Conservation (phyloP, 2,329 filamentous ascomycete species). For the Arthrocladium fulminans region DNA sequence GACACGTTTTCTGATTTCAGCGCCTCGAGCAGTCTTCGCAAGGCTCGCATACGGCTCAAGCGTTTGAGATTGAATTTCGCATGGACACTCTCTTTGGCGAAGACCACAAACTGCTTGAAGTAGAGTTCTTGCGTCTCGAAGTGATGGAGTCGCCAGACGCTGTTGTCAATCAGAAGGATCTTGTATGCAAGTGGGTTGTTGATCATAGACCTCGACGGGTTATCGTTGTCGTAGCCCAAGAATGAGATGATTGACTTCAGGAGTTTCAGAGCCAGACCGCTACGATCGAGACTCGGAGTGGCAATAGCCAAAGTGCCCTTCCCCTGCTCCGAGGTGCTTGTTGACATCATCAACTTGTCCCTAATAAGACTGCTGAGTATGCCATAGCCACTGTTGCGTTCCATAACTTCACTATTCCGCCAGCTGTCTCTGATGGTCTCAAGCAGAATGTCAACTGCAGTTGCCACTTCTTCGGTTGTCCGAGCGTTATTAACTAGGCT, state of each 20-base stretch:
- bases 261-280: constrained; percentile 49
- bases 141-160: constrained; percentile 80
- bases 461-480: constrained; percentile 60
- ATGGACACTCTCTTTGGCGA: constrained; percentile 82
- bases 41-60: constrained; percentile 80
- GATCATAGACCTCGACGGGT: constrained; percentile 80
- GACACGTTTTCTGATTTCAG: constrained; percentile 76
- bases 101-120: constrained; percentile 83
- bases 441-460: constrained; percentile 75
- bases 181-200: constrained; percentile 93
- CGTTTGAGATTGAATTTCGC: constrained; percentile 86
- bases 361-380: constrained; percentile 76
- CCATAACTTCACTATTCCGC: constrained; percentile 98
- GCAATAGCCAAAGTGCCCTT: constrained; percentile 20
- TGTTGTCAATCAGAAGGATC: constrained; percentile 81
- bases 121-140: constrained; percentile 74
- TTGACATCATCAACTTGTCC: constrained; percentile 54
- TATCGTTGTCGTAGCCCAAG: constrained; percentile 74
- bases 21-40: constrained; percentile 81
- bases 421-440: constrained; percentile 82
- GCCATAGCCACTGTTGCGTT: constrained; percentile 86
- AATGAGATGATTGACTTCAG: constrained; percentile 73
- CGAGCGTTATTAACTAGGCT: constrained; percentile 73
- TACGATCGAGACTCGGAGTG: constrained; percentile 38
- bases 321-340: constrained; percentile 12